A percentile compares a stretch with the other conserved stretches of the same genome.
Conservation (phyloP, 2,329 filamentous ascomycete species). For the Polychaeton citri region DNA sequence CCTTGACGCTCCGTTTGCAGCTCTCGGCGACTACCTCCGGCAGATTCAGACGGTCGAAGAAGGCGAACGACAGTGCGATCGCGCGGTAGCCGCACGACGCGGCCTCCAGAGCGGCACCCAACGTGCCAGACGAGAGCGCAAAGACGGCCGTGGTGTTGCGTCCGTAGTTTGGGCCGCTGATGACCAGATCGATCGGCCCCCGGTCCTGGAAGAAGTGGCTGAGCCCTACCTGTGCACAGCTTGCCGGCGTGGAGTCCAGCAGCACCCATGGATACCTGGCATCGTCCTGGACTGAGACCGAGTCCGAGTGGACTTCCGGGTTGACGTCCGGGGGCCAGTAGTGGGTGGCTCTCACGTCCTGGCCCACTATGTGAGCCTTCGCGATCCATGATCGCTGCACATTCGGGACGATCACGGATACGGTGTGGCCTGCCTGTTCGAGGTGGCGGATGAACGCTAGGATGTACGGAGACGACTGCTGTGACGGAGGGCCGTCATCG, state of each 20-base stretch:
- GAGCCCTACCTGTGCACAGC: conserved; percentile 36
- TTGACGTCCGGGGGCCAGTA: conserved; percentile 33
- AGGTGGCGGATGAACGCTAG: conserved; percentile 33
- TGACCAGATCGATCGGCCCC: conserved; percentile 33
- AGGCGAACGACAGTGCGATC: conserved; percentile 81
- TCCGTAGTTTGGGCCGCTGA: conserved; percentile 38
- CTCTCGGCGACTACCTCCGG: conserved; percentile 67
- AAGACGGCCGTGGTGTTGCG: conserved; percentile 39
- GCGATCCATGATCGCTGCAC: conserved; percentile 95
- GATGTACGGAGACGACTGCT: conserved; percentile 36
- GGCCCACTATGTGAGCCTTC: conserved; percentile 88
- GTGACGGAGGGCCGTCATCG: conserved; percentile 39
- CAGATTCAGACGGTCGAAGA: conserved; percentile 75
- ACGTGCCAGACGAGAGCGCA: conserved; percentile 34
- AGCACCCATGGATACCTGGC: conserved; percentile 30
- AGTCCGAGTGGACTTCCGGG: conserved; percentile 12
- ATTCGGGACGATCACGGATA: conserved; percentile 84
- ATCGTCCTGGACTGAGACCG: conserved; percentile 10
- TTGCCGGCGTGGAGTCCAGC: conserved; percentile 36
- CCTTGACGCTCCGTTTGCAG: conserved; percentile 55
- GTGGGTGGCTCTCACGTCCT: conserved; percentile 56
- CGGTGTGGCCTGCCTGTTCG: conserved; percentile 58
- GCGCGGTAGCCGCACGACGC: conserved; percentile 38
- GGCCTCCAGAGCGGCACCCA: conserved; percentile 38
- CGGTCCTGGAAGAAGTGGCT: conserved; percentile 34